Conservation (phyloP, 192 early-diverging fungal genomes). For the Helicostylum pulchrum region DNA sequence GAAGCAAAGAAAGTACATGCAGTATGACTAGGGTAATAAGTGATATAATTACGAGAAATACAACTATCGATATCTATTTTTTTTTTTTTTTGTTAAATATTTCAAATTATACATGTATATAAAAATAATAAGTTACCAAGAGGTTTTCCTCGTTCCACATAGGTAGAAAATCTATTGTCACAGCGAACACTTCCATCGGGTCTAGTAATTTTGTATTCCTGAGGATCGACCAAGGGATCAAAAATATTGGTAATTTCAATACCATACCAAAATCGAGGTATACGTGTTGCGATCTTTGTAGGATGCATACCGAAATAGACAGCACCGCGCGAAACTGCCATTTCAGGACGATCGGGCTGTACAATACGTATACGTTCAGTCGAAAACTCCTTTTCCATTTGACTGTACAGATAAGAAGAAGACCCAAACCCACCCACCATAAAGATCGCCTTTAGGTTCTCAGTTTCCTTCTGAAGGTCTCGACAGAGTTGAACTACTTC, state of each 20-base stretch:
- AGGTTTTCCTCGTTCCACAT: constrained; percentile 43
- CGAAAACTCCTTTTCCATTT: constrained; percentile 45
- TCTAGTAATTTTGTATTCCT: constrained; percentile 43
- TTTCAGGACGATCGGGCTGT: constrained; percentile 24
- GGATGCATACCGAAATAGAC: constrained; percentile 43
- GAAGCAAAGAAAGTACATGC: constrained; percentile 34
- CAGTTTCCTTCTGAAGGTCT: constrained; percentile 32
- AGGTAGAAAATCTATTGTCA: constrained; percentile 47
- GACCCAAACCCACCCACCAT: constrained; percentile 52
- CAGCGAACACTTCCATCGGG: constrained; percentile 44
- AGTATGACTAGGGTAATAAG: constrained; percentile 32
- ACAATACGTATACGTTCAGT: constrained; percentile 3
- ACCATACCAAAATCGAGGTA: constrained; percentile 47
- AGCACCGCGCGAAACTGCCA: constrained; percentile 46
- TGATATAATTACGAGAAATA: constrained; percentile 37
- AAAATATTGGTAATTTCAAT: constrained; percentile 46
- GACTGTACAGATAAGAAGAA: constrained; percentile 41
- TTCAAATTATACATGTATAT: neutral
- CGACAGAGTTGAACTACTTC: constrained; percentile 38
- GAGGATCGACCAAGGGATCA: constrained; percentile 42
- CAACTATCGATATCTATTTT: constrained; percentile 48
- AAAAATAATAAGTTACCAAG: constrained; percentile 16
- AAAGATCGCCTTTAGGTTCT: constrained; percentile 42
- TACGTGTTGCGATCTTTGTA: constrained; percentile 21
- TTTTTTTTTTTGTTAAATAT: too few species aligned